A percentile compares a stretch with the other conserved stretches of the same genome.
Conservation (phyloP, 768 basidiomycete species). For the Peribolospora baueri region DNA sequence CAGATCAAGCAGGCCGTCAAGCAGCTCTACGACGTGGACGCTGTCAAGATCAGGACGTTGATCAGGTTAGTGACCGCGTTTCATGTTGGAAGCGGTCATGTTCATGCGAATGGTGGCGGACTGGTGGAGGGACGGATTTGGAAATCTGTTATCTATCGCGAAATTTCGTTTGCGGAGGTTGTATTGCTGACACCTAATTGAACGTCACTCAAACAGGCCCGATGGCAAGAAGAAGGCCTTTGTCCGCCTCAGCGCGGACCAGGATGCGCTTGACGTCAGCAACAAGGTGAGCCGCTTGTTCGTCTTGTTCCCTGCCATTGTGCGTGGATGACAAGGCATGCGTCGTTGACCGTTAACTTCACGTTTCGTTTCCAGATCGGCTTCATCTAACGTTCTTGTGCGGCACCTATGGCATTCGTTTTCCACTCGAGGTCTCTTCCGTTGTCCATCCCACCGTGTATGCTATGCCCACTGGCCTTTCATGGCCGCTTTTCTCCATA, state of each 20-base stretch:
- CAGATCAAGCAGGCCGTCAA: slow-evolving; percentile 99
- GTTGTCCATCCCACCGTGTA: too few species aligned
- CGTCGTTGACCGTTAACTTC: neutral
- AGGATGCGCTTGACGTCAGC: slow-evolving; percentile 86
- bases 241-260: slow-evolving; percentile 79
- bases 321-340: neutral
- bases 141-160: too few species aligned
- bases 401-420: too few species aligned
- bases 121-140: neutral
- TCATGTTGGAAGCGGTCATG: neutral
- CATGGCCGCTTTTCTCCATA: too few species aligned
- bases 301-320: neutral
- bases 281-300: slow-evolving; percentile 47
- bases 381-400: slow-evolving; percentile 41
- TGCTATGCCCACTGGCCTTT: too few species aligned
- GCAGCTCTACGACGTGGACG: slow-evolving; percentile 94
- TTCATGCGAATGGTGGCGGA: neutral
- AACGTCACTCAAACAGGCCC: slow-evolving; percentile 30
- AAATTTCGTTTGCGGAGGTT: neutral
- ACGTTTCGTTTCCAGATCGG: slow-evolving; percentile 39
- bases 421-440: too few species aligned
- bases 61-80: slow-evolving; percentile 44
- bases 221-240: slow-evolving; percentile 99
- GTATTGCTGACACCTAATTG: neutral
- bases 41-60: slow-evolving; percentile 89